Conservation (phyloP, 2,329 filamentous ascomycete species). For the Nannizzia gypsea region DNA sequence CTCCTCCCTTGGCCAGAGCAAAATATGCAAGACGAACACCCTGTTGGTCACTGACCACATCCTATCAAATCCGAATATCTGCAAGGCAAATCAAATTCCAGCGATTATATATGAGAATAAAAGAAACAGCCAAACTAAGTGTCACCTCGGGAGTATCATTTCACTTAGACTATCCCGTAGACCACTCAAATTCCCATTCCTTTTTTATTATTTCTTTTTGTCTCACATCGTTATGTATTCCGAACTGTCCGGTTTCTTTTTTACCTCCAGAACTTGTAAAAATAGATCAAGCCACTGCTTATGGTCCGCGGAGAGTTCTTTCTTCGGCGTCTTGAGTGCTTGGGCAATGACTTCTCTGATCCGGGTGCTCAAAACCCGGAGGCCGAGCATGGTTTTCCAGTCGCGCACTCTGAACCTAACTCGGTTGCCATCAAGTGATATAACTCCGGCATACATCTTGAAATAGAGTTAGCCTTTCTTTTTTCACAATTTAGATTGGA, state of each 20-base stretch:
- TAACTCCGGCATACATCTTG: conserved; percentile 50
- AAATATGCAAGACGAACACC: not conserved
- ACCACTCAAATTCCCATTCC: not conserved
- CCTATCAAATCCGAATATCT: not conserved
- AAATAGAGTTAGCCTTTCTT: not conserved
- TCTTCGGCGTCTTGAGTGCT: conserved; percentile 45
- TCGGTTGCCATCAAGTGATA: conserved; percentile 77
- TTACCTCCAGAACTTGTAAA: conserved; percentile 51
- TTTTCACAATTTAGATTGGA: not conserved
- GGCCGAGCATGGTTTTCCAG: conserved; percentile 82
- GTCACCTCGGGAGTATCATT: not conserved
- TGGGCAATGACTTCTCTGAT: conserved; percentile 63
- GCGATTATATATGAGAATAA: not conserved
- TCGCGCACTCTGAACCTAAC: conserved; percentile 71
- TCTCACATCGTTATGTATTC: conserved; percentile 1
- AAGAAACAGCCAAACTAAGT: not conserved
- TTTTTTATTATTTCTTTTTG: not conserved
- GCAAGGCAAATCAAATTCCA: not conserved
- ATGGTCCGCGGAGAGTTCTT: conserved; percentile 46
- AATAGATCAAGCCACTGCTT: conserved; percentile 63
- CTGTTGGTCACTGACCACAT: not conserved
- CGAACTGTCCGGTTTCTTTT: conserved; percentile 6
- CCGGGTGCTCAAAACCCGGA: conserved; percentile 65
- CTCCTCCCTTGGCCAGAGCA: not conserved
- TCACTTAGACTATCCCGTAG: not conserved